These are phyloP conservation scores for Pichia nakasei DNA, from an alignment of 805 yeast genomes.

Conservation along the genomic window DNA sequence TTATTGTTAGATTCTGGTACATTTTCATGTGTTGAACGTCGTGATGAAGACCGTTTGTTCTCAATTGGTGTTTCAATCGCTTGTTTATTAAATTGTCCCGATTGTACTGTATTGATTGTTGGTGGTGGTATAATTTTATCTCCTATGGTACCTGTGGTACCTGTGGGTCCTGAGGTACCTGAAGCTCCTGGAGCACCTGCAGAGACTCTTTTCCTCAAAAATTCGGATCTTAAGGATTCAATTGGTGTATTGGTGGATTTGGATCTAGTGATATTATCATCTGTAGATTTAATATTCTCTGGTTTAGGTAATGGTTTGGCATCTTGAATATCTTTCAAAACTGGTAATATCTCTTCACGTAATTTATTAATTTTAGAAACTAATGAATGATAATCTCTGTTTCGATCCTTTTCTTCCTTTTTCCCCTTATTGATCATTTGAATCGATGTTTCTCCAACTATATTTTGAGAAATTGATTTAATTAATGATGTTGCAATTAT, in stretches of 20 bases:
- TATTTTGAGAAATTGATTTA: constrained; percentile 16
- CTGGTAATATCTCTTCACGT: constrained; percentile 57
- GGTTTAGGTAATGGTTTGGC: constrained; percentile 63
- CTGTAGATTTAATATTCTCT: neutral
- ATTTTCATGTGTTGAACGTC: neutral
- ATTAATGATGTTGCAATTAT: constrained; percentile 19
- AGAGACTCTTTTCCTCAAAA: neutral
- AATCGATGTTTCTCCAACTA: constrained; percentile 15
- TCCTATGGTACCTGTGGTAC: too few relatives aligned
- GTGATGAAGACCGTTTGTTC: neutral
- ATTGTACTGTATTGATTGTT: neutral
- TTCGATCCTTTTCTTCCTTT: neutral
- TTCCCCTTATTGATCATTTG: constrained; percentile 1
- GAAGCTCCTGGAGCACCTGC: too few relatives aligned
- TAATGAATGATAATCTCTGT: constrained; percentile 28
- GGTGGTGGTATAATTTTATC: too few relatives aligned
- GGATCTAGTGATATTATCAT: neutral
- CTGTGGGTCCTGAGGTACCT: too few relatives aligned
- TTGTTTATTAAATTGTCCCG: neutral
- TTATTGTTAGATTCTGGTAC: neutral
- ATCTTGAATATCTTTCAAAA: constrained; percentile 54
- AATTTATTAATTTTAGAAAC: constrained; percentile 47
- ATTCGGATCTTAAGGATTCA: neutral
- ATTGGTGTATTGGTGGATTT: constrained; percentile 11
- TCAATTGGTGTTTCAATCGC: constrained; percentile 33